These are phyloP conservation scores for Pyrenochaeta sp. DNA, from an alignment of 2,329 filamentous ascomycete species.

Conservation along the genomic window DNA sequence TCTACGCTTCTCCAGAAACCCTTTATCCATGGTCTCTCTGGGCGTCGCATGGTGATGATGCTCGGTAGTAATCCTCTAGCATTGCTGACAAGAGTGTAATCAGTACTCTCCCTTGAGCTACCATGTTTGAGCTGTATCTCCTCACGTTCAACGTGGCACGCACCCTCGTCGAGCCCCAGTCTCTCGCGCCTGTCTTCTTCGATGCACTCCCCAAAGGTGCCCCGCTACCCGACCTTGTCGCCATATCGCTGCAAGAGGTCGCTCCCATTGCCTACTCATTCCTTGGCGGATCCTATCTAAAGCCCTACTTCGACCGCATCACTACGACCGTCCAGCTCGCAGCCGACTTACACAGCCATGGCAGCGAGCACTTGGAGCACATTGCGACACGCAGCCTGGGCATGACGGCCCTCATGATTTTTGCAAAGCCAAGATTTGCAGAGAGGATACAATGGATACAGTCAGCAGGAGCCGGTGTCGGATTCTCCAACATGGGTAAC, in stretches of 20 bases:
- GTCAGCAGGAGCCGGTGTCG: constrained; percentile 84
- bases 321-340: constrained; percentile 76
- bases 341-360: constrained; percentile 56
- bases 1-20: not conserved
- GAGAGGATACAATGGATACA: constrained; percentile 71
- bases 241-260: constrained; percentile 83
- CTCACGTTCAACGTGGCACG: constrained; percentile 92
- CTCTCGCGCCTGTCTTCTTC: constrained; percentile 74
- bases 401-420: constrained; percentile 89
- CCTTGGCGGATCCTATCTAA: constrained; percentile 81
- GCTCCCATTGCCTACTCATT: constrained; percentile 86
- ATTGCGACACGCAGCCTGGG: constrained; percentile 79
- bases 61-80: constrained; percentile 15
- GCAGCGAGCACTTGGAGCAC: constrained; percentile 68
- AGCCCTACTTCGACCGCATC: constrained; percentile 77
- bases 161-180: constrained; percentile 70
- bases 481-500: constrained; percentile 88
- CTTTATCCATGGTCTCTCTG: not conserved
- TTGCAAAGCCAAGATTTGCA: constrained; percentile 70
- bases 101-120: constrained; percentile 14
- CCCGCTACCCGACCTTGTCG: constrained; percentile 72
- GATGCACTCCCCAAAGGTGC: constrained; percentile 47
- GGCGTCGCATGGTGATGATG: constrained; percentile 11
- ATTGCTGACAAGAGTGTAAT: constrained; percentile 29
- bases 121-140: constrained; percentile 73